phyloP scores from a whole-genome alignment of 2,329 filamentous ascomycete species.

The Aureobasidium lini region DNA sequence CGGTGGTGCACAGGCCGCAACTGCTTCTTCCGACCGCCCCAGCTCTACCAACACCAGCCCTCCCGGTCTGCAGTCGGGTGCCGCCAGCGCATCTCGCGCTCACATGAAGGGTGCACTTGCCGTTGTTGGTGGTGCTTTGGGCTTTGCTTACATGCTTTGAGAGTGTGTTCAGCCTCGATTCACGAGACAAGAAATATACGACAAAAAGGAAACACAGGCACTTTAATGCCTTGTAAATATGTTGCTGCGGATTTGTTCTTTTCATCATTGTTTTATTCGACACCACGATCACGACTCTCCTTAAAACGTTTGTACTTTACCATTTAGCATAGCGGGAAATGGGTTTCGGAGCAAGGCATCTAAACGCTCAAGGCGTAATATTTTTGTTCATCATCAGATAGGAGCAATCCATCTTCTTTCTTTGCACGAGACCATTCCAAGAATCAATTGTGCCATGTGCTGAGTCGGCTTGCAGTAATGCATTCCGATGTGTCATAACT shows the following conservation, averaged over 20 bases:
- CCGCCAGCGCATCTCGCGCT: constrained; percentile 23
- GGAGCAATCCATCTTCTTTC: background rate
- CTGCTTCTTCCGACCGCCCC: constrained; percentile 6
- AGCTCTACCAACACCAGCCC: constrained; percentile 15
- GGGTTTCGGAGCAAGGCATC: background rate
- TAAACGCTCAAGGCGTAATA: background rate
- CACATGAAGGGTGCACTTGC: constrained; percentile 24
- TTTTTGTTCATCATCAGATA: background rate
- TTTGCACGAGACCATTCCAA: background rate
- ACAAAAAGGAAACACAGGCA: constrained; percentile 1
- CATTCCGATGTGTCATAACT: too few relatives aligned
- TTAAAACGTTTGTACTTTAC: constrained; percentile 13
- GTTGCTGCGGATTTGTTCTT: background rate
- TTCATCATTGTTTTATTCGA: constrained; percentile 1
- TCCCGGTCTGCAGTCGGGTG: constrained; percentile 33
- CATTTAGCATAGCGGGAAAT: constrained; percentile 16
- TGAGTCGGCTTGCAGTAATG: too few relatives aligned
- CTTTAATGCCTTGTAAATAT: background rate
- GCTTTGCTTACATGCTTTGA: constrained; percentile 30
- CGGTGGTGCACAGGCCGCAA: constrained; percentile 21
- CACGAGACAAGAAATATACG: background rate
- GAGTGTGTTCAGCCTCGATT: background rate
- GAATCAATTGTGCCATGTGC: too few relatives aligned
- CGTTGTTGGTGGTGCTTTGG: constrained; percentile 26
- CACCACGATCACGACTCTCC: constrained; percentile 18